Evolutionary conservation across 495 filamentous ascomycete species (phyloP), one percentile per base, ranked within the genome.

Genomic region (Hypoxylon subgilvum): DNA sequence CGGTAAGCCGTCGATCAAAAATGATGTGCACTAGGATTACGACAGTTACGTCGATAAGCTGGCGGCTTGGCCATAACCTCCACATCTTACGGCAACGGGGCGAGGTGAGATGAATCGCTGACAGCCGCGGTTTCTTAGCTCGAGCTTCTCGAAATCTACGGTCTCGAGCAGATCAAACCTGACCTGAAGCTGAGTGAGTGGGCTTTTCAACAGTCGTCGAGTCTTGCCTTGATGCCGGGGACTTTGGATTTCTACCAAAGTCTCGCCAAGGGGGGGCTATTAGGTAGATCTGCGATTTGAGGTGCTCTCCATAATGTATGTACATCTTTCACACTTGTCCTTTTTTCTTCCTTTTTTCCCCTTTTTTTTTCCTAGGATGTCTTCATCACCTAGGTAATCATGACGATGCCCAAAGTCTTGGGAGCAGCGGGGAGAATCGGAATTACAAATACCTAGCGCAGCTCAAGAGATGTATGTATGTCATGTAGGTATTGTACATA

Each of bases 1-100:
- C 46, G 25, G 32, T 43, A 41, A 45, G 21, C 23, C 17, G 66
- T 52, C 58, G 63, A 69, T 69, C 63, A 69, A 41, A 62, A 69
- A 63, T 60, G 66, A 69, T 65, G 55, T 54, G 40, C 56, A 38
- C 56, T 43, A 47, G 56, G 61, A 61, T 65, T n/a, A 14, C 23
- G 17, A 47, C 31, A n/a, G n/a, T 35, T 39, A 46, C 32, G 31
- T 25, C 25, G 39, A 44, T 40, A 44, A 25, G 23, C 36, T 50
- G 14, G 49, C 28, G 9, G 46, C 52, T 36, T 32, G 28, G 59
- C 49, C 38, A 55, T 51, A 53, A 43, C 43, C 50, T 65, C 50
- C 39, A 47, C 58, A 61, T 19, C 23, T 28, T 51, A 30, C 50
- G 34, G 43, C 48, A 32, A 46, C n/a, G 9, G 38, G 13, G 12